A percentile compares a stretch with the other conserved stretches of the same genome.
Evolutionary conservation across 2,329 filamentous ascomycete species (phyloP).

Genomic region (Verticillium tricorpus): DNA sequence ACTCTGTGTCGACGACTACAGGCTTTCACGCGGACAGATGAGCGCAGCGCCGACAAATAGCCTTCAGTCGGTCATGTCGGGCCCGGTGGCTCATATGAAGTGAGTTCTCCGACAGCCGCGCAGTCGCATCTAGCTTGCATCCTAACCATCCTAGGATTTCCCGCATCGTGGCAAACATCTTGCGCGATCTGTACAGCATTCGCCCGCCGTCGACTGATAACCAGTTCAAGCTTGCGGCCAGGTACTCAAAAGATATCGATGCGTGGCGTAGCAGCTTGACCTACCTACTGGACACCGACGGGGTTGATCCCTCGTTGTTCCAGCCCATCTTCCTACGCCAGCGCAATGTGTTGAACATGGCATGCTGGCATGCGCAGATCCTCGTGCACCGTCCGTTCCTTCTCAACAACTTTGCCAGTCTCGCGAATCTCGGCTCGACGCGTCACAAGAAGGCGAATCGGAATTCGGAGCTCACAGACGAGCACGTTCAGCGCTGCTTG

Average conservation of each 20-base stretch:
- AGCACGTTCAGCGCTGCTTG: slow-evolving; percentile 23
- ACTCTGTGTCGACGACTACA: slow-evolving; percentile 44
- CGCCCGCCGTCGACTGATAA: slow-evolving; percentile 21
- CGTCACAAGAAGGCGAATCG: background rate
- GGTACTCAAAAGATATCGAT: slow-evolving; percentile 21
- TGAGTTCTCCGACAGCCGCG: slow-evolving; percentile 7
- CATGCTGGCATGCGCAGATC: slow-evolving; percentile 36
- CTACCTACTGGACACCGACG: slow-evolving; percentile 32
- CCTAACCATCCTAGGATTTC: slow-evolving; percentile 17
- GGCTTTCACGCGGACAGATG: slow-evolving; percentile 20
- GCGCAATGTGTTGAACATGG: slow-evolving; percentile 33
- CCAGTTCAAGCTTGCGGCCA: slow-evolving; percentile 19
- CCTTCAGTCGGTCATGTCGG: slow-evolving; percentile 23
- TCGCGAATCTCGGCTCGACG: slow-evolving; percentile 5
- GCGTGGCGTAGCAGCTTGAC: slow-evolving; percentile 28
- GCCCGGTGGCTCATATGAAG: slow-evolving; percentile 28
- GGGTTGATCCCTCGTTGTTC: slow-evolving; percentile 23
- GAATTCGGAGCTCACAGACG: slow-evolving; percentile 10
- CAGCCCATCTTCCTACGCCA: slow-evolving; percentile 33
- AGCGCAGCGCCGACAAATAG: slow-evolving; percentile 1
- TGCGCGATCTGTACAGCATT: slow-evolving; percentile 29
- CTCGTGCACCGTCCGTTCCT: slow-evolving; percentile 32
- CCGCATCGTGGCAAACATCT: slow-evolving; percentile 27
- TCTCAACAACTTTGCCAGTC: slow-evolving; percentile 24
- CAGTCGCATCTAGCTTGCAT: background rate